phyloP scores from a whole-genome alignment of 352 stramenopile species.

The Phytophthora kernoviae region DNA sequence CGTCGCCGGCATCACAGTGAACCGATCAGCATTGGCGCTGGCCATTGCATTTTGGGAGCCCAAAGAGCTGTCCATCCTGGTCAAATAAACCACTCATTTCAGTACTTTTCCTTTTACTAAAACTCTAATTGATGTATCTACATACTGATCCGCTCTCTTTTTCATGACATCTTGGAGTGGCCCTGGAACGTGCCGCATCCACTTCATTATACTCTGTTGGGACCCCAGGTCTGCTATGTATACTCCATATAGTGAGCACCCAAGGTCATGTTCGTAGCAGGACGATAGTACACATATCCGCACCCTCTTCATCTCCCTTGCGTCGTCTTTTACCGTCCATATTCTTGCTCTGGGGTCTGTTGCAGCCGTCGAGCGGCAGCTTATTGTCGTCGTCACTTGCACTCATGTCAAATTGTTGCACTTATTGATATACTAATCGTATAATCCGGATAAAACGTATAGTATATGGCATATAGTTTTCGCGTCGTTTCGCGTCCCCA shows the following conservation, averaged over 20 bases:
- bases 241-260: conserved; percentile 3
- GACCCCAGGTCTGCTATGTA: conserved; percentile 46
- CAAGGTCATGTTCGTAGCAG: not conserved
- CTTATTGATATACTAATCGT: too few relatives aligned
- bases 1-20: conserved; percentile 56
- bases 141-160: conserved; percentile 55
- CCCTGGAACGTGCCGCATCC: conserved; percentile 71
- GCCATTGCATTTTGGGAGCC: conserved; percentile 32
- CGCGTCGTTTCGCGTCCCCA: conserved; percentile 1
- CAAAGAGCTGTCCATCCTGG: conserved; percentile 52
- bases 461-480: not conserved
- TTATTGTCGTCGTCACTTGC: conserved; percentile 19
- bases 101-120: conserved; percentile 1
- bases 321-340: conserved; percentile 18
- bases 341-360: not conserved
- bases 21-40: conserved; percentile 49
- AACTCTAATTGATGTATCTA: not conserved
- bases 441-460: too few relatives aligned
- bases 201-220: conserved; percentile 79
- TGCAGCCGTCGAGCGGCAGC: conserved; percentile 1
- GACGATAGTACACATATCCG: not conserved
- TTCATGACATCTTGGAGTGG: conserved; percentile 83
- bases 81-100: conserved; percentile 3
- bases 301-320: conserved; percentile 25
- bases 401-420: conserved; percentile 25